Evolutionary conservation across 495 filamentous ascomycete genomes (phyloP).

Genomic region (Penicillium paradoxum): DNA sequence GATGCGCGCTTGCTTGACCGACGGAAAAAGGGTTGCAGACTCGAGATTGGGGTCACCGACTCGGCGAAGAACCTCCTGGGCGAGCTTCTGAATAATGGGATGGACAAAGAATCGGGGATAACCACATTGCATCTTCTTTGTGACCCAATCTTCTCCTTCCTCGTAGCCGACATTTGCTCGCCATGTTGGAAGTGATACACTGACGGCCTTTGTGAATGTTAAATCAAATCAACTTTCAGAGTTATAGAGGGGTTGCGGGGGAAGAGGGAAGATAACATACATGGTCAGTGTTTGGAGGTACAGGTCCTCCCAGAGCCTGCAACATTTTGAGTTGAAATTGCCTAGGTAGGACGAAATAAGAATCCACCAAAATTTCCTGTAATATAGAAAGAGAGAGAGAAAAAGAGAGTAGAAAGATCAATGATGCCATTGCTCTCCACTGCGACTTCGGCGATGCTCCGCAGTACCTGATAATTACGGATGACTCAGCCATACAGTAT

Average conservation of each 20-base stretch:
- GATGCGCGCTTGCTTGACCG: slow-evolving; percentile 55
- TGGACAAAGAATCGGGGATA: slow-evolving; percentile 97
- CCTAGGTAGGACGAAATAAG: too few species aligned
- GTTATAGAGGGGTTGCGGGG: slow-evolving; percentile 23
- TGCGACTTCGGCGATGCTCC: slow-evolving; percentile 35
- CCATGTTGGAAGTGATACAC: slow-evolving; percentile 95
- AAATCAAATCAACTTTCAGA: background rate
- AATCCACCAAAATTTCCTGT: too few species aligned
- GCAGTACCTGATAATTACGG: slow-evolving; percentile 13
- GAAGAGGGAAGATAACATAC: slow-evolving; percentile 30
- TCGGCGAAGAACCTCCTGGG: slow-evolving; percentile 57
- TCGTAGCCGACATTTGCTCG: slow-evolving; percentile 85
- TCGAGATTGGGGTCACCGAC: slow-evolving; percentile 56
- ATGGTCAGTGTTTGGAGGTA: slow-evolving; percentile 52
- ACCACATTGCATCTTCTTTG: slow-evolving; percentile 79
- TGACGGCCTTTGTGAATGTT: slow-evolving; percentile 66
- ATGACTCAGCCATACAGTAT: slow-evolving; percentile 4
- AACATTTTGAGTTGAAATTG: slow-evolving; percentile 27
- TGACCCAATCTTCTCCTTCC: slow-evolving; percentile 81
- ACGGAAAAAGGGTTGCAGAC: slow-evolving; percentile 77
- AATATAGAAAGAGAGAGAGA: slow-evolving; percentile 4
- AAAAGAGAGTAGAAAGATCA: slow-evolving; percentile 4
- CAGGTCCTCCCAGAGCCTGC: slow-evolving; percentile 39
- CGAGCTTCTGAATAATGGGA: slow-evolving; percentile 71
- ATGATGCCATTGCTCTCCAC: slow-evolving; percentile 4